These are phyloP conservation scores for Cercis canadensis DNA, from an alignment of 306 rosid genomes.

Conservation along the genomic window DNA sequence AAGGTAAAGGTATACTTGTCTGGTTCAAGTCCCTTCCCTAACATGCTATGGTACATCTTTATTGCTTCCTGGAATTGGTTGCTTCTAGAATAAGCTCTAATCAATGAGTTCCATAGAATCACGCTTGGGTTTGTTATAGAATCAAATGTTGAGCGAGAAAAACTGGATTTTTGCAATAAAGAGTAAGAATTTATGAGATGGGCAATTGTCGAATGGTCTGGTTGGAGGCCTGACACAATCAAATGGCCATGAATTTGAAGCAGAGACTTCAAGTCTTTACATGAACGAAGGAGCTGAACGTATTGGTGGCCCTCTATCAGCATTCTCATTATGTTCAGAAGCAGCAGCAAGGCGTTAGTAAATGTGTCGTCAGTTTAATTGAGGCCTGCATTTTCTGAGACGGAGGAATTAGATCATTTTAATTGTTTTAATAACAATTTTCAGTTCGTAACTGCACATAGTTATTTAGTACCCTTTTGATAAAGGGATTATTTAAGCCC, in stretches of 20 bases:
- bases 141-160: constrained; percentile 41
- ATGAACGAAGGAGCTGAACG: constrained; percentile 53
- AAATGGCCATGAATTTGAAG: constrained; percentile 64
- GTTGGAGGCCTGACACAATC: constrained; percentile 52
- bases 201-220: constrained; percentile 35
- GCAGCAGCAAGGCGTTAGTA: no score
- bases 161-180: constrained; percentile 28
- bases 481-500: no score
- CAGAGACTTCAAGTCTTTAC: constrained; percentile 58
- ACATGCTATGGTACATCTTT: constrained; percentile 51
- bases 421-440: no score
- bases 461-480: no score
- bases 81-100: constrained; percentile 57
- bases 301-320: constrained; percentile 21
- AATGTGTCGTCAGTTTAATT: no score
- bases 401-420: no score
- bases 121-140: constrained; percentile 53
- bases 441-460: no score
- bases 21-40: constrained; percentile 52
- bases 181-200: constrained; percentile 61
- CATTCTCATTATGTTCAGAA: no score
- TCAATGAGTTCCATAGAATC: constrained; percentile 57
- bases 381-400: no score
- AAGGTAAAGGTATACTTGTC: constrained; percentile 74
- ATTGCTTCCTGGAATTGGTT: constrained; percentile 44